Evolutionary conservation across 495 filamentous ascomycete species (phyloP).

Genomic region (Xylaria telfairii): DNA sequence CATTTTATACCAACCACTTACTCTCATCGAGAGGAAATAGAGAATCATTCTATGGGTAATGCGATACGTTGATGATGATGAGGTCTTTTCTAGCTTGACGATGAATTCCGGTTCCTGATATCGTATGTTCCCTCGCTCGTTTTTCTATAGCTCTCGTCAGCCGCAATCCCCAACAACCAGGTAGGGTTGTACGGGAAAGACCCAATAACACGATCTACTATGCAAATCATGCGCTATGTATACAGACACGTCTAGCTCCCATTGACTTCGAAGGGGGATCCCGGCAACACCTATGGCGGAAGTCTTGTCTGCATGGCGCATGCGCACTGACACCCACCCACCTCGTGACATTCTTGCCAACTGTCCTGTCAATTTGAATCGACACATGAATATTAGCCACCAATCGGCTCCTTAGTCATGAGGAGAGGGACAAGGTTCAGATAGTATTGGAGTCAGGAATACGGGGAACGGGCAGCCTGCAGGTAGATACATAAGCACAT

Average conservation of each 20-base stretch:
- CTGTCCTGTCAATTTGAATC: background rate
- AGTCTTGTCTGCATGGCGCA: background rate
- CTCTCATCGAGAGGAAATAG: no score
- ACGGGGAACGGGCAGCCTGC: background rate
- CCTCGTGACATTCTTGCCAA: background rate
- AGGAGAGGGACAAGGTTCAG: no score
- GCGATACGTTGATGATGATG: no score
- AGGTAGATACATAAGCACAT: background rate
- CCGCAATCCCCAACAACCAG: no score
- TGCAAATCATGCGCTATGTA: background rate
- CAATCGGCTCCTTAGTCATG: background rate
- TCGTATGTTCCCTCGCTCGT: no score
- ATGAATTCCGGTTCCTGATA: no score
- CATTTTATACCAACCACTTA: no score
- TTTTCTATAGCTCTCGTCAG: no score
- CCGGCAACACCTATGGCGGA: background rate
- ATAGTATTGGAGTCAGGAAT: no score
- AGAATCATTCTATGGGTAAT: no score
- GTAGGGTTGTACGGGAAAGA: no score
- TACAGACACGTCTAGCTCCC: background rate
- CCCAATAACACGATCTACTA: background rate
- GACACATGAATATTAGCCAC: background rate
- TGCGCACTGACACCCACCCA: background rate
- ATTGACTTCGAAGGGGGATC: background rate
- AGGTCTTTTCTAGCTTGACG: no score